Base-by-base conservation (phyloP, 129 eudicot genomes). In the Silybum marianum region DNA sequence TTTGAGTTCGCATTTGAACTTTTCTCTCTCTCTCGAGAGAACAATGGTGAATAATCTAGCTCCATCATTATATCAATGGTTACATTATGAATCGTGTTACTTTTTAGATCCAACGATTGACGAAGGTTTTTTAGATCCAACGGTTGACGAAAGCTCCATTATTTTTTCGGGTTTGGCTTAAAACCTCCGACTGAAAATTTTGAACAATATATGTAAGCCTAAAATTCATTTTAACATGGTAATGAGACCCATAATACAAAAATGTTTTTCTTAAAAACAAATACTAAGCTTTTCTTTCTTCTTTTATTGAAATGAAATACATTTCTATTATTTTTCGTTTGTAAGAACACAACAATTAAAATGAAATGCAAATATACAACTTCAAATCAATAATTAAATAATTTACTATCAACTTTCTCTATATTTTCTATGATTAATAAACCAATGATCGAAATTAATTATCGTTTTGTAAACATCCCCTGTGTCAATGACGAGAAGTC, bases 401-500 rank as follows among this genome's bases (percentile, higher is more conserved):
- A 46, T 68, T 46, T 67, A 46, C 77, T 74, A 68, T 84, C 54
- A 36, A 30, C 1, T 67, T 67, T 65, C 79, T 78, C 78, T 42
- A 32, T 11, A 68, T 23, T 23, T 71, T 78, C 71, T 77, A 77
- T 13, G 44, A 40, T 19, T 51, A 72, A 23, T n/a, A 62, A 54
- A 54, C 18, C 42, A 0, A 19, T 5, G 36, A 76, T 10, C 24
- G 10, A 18, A 67, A 70, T 54, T 48, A 32, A 25, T 82, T 74
- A 91, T 65, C 86, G 72, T 78, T 84, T 91, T 7, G 81, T 65
- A 74, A 87, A 89, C 93, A 87, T 84, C 74, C 93, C 91, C 69
- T 91, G 87, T 3, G 87, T 83, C 72, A 91, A 76, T 25, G 89
- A 87, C 13, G 93, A 89, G 85, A 91, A 89, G 72, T 91, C 97